Base-by-base conservation (phyloP, 2,329 filamentous ascomycete genomes). In the Colletotrichum ledebouriae region DNA sequence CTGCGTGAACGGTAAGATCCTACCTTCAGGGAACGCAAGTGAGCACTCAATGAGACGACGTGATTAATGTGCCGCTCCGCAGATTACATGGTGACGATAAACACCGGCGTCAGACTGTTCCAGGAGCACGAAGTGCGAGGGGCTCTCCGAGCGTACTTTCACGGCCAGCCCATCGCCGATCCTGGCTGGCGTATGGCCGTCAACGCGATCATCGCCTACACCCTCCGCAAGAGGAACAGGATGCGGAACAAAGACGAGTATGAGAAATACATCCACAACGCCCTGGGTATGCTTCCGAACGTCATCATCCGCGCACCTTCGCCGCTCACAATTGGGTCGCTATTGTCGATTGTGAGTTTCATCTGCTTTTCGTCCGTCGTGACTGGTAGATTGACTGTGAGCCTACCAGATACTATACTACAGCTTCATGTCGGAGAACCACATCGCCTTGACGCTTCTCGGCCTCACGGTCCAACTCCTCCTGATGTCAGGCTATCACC, bases 161-260 rank as follows among this genome's bases (percentile, higher is more conserved):
- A 68, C 15, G 65, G 65, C 41, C 61, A 65, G 61, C 47, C 65
- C 20, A 50, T 37, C 0, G 22, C 61, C 2, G 65, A 68, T 12
- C 65, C 65, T 1, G 65, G 65, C 17, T 68, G 65, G 61, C 55
- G 61, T 6, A 65, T 68, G 65, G 65, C 65, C 5, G 22, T 68
- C 11, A 65, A 68, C 34, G 39, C 20, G 12, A 68, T 68, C 11
- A 25, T 68, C 25, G 65, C 65, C 4, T 33, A 56, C 9, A 50
- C 49, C 1, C 15, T 68, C 3, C 61, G 61, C 55, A 59, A 56
- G 47, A 65, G 61, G 25, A 59, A 44, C 41, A 15, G 46, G 4
- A 68, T 68, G 65, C 61, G 55, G 4, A 59, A 68, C 29, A 65
- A 49, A 41, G 61, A 65, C 4, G 65, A 68, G 15, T 65, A 59